These are phyloP conservation scores for Leptosphaerulina australis DNA, from an alignment of 2,329 filamentous ascomycete genomes.

Conservation along the genomic window DNA sequence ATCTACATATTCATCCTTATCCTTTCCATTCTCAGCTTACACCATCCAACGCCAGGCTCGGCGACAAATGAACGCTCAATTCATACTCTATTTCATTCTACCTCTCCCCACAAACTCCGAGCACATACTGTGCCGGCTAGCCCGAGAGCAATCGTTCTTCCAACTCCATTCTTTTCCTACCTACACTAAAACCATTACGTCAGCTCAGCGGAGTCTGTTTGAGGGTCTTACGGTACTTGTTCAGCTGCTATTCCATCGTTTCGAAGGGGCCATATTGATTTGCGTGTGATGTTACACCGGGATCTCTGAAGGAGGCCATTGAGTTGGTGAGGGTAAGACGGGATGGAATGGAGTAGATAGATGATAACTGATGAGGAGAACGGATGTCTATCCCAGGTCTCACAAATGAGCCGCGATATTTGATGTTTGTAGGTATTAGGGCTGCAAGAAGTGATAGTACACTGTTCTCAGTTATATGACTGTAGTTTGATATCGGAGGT, in stretches of 20 bases:
- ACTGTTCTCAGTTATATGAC: background rate
- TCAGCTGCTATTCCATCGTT: background rate
- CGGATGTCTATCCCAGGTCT: background rate
- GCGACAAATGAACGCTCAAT: background rate
- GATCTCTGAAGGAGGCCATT: background rate
- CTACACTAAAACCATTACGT: background rate
- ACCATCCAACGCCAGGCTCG: background rate
- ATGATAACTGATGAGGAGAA: background rate
- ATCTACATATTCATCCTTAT: background rate
- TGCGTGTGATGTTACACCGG: background rate
- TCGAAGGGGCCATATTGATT: constrained; percentile 6
- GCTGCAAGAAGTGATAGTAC: background rate
- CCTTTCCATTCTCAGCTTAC: background rate
- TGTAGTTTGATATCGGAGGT: background rate
- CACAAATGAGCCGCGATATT: background rate
- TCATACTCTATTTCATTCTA: background rate
- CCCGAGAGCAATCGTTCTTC: background rate
- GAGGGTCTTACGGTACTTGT: background rate
- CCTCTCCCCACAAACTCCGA: background rate
- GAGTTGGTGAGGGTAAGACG: background rate
- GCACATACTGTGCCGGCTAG: constrained; percentile 6
- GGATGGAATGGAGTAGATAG: background rate
- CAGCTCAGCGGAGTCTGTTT: too few species aligned
- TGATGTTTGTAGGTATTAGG: background rate
- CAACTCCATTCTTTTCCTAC: background rate